Evolutionary conservation across 2,329 filamentous ascomycete species (phyloP).

Genomic region (Venturia oleaginea): DNA sequence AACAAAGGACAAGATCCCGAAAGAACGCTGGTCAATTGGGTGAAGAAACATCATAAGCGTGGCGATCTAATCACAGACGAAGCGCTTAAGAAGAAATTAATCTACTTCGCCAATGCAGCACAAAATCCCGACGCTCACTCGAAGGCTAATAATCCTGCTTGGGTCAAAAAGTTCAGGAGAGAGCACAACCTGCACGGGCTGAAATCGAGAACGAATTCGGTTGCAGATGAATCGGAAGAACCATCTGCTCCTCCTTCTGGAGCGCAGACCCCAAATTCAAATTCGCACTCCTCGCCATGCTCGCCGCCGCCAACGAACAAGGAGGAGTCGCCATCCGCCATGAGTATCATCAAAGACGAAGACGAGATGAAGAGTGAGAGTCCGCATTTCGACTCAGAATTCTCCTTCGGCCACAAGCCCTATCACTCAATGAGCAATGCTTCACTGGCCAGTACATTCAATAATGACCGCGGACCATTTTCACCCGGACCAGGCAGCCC

Average conservation of each 20-base stretch:
- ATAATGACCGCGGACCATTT: constrained; percentile 58
- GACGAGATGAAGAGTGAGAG: constrained; percentile 57
- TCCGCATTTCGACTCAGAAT: constrained; percentile 50
- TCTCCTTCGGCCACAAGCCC: constrained; percentile 43
- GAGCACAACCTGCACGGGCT: constrained; percentile 57
- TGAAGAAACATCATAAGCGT: constrained; percentile 68
- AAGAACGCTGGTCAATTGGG: constrained; percentile 79
- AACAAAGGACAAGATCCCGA: constrained; percentile 87
- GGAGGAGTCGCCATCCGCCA: constrained; percentile 56
- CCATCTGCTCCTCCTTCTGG: constrained; percentile 32
- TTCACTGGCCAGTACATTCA: constrained; percentile 59
- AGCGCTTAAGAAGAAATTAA: constrained; percentile 77
- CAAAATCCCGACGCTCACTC: constrained; percentile 62
- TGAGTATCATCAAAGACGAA: constrained; percentile 55
- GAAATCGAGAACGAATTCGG: constrained; percentile 45
- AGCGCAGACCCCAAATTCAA: constrained; percentile 55
- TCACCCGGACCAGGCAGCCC: constrained; percentile 66
- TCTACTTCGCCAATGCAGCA: constrained; percentile 67
- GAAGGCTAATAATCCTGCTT: constrained; percentile 62
- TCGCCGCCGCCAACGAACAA: constrained; percentile 45
- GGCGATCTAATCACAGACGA: constrained; percentile 66
- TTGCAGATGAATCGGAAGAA: constrained; percentile 29
- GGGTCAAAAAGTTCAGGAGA: constrained; percentile 93
- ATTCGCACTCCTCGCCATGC: constrained; percentile 58
- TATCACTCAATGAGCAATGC: constrained; percentile 57